Evolutionary conservation across 345 rosid species (phyloP), one percentile per base, ranked within the genome.

Genomic region (Barbarea vulgaris): DNA sequence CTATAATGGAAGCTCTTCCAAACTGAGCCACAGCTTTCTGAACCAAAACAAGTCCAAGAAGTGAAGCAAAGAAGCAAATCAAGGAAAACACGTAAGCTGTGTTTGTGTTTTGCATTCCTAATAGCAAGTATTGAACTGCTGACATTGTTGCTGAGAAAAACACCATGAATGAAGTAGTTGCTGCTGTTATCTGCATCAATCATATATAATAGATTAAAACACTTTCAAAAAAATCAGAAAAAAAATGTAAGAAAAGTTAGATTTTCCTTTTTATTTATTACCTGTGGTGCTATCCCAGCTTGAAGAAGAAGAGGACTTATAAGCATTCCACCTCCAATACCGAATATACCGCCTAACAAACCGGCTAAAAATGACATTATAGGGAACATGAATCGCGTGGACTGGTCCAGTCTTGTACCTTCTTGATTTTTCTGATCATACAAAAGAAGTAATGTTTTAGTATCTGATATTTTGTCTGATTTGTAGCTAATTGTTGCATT

Each of bases 301-400:
- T 86, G 91, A 76, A 94, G 91, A 69, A 94, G 98, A 80, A 94
- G 97, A 31, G 89, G 97, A 72, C 93, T 91, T 67, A 86, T 87
- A 22, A 91, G 91, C 97, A 91, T 89, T 47, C 93, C 97, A 24
- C 98, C 96, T 61, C 98, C 98, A 56, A 94, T 87, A 21, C 97
- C 98, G 7, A 91, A 94, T 66, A 88, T 80, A 54, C 98, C 95
- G 0, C 95, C 98, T 57, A 94, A 39, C 1, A 86, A 72, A 28
- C 98, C 98, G 2, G 98, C 96, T 67, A 85, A 22, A 22, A 91
- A 78, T 7, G 96, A 90, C 93, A 89, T 91, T 11, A 72, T 28
- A 0, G 96, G 97, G 77, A 91, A 88, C 27, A 70, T 77, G 5
- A 77, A n/a, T 37, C 72, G 19, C 0, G 30, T 64, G 30, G 80